Conservation (phyloP, 345 rosid genomes). For the Euphorbia lathyris region DNA sequence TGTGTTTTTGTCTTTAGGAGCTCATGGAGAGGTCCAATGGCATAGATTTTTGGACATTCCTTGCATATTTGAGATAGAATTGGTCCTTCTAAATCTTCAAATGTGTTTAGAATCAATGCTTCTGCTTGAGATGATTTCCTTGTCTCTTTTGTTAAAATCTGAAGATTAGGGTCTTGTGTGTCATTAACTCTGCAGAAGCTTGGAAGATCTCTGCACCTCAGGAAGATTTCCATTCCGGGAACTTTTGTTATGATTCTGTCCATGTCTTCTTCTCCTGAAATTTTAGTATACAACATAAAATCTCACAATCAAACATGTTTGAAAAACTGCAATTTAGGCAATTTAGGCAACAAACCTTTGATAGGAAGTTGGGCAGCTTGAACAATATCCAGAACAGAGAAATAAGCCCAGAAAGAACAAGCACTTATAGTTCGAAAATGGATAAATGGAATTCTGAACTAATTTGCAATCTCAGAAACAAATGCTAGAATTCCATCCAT, state of each 20-base stretch:
- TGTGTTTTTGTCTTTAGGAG: conserved; percentile 27
- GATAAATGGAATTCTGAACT: conserved; percentile 27
- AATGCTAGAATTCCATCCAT: conserved; percentile 38
- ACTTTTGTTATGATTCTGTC: conserved; percentile 35
- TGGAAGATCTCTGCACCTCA: conserved; percentile 53
- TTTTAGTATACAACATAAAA: background rate
- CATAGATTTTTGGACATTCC: conserved; percentile 36
- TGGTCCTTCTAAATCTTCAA: conserved; percentile 55
- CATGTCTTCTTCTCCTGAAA: conserved; percentile 22
- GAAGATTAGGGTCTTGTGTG: conserved; percentile 12
- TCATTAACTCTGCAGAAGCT: conserved; percentile 36
- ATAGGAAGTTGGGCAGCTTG: conserved; percentile 46
- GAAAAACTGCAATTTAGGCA: background rate
- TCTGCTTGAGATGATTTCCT: conserved; percentile 25
- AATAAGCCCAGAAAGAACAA: conserved; percentile 10
- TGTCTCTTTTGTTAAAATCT: conserved; percentile 24
- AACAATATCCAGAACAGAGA: conserved; percentile 29
- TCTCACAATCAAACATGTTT: background rate
- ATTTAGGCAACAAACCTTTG: conserved; percentile 23
- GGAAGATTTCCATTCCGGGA: conserved; percentile 43
- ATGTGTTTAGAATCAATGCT: conserved; percentile 64
- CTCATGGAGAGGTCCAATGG: conserved; percentile 55
- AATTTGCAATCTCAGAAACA: conserved; percentile 22
- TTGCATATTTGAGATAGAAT: conserved; percentile 41
- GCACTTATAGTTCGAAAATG: conserved; percentile 25